Evolutionary conservation across 148 eudicot species (phyloP), one percentile per base, ranked within the genome.

Genomic region (Limonium bicolor): DNA sequence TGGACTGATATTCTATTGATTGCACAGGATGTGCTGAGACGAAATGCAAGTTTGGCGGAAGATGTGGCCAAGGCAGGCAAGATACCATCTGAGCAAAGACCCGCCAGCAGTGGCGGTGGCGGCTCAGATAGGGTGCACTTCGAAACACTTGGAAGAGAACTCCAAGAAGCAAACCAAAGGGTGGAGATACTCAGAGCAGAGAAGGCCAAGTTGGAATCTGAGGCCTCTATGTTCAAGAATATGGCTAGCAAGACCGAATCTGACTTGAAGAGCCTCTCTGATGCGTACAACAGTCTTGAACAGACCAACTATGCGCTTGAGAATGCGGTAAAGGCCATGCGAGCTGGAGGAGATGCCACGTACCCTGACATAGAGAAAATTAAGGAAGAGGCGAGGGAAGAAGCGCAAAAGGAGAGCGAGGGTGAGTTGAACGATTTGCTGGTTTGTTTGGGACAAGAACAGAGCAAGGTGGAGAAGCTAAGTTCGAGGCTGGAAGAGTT

Each of bases 371-470:
- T 80, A 0, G 84, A 83, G 62, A 72, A 74, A 30, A 72, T 90
- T 39, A 74, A 70, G 62, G 86, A 69, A 5, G 81, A 77, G 63
- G 97, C 76, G 1, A 72, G 74, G 59, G 97, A 83, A 63, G 94
- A 83, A 66, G 80, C 92, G 19, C 81, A 67, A 37, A 79, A 74
- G 67, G 97, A 90, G 54, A 83, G 87, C 35, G 97, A 90, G 54
- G 92, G 61, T 0, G 94, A 83, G 66, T 68, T 80, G 54, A 80
- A 42, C 22, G 97, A 90, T 61, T 46, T 90, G 61, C 82, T 90
- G 15, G 86, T 88, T 20, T 88, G 97, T 54, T 74, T 88, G 17
- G 97, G 97, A 24, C 97, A 88, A 78, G 99, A 90, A 46, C 99
- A 90, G 66, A 90, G 79, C 58, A 83, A 70, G 55, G 97, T 88